These are phyloP conservation scores for Sporothrix pseudoabietina DNA, from an alignment of 2,329 filamentous ascomycete genomes.

Conservation along the genomic window DNA sequence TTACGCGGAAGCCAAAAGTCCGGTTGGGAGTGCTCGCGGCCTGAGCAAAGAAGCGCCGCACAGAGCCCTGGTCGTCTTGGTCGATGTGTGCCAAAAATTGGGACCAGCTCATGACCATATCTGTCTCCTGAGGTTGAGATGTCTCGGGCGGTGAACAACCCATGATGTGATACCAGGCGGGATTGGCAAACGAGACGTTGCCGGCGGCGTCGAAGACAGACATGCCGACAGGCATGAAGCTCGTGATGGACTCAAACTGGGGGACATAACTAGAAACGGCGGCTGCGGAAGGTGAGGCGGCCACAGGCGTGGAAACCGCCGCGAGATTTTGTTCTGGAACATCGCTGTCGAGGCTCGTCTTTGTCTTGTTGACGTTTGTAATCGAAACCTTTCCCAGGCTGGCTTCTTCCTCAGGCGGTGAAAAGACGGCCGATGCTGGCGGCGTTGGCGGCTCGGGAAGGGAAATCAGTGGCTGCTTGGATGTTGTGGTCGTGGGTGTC, in stretches of 20 bases:
- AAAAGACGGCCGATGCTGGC: slow-evolving; percentile 20
- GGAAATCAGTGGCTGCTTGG: neutral
- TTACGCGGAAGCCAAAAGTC: slow-evolving; percentile 54
- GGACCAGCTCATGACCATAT: slow-evolving; percentile 16
- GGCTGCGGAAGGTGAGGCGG: neutral
- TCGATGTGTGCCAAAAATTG: slow-evolving; percentile 49
- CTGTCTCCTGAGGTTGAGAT: slow-evolving; percentile 26
- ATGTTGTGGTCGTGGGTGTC: neutral
- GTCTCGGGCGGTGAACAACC: slow-evolving; percentile 43
- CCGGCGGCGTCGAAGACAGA: slow-evolving; percentile 68
- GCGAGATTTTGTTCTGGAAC: neutral
- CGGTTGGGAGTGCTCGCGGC: slow-evolving; percentile 44
- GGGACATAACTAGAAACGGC: slow-evolving; percentile 47
- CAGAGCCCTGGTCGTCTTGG: slow-evolving; percentile 50
- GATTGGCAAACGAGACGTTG: slow-evolving; percentile 70
- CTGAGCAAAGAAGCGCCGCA: slow-evolving; percentile 48
- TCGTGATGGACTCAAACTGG: slow-evolving; percentile 69
- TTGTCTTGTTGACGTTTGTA: neutral
- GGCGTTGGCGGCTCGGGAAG: neutral
- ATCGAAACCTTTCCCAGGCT: neutral
- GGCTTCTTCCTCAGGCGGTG: slow-evolving; percentile 2
- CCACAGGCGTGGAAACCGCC: neutral
- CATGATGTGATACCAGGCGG: slow-evolving; percentile 62
- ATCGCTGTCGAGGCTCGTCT: neutral
- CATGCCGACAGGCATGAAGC: slow-evolving; percentile 74